Base-by-base conservation (phyloP, 331 rosid species). In the Quercus phellos region DNA sequence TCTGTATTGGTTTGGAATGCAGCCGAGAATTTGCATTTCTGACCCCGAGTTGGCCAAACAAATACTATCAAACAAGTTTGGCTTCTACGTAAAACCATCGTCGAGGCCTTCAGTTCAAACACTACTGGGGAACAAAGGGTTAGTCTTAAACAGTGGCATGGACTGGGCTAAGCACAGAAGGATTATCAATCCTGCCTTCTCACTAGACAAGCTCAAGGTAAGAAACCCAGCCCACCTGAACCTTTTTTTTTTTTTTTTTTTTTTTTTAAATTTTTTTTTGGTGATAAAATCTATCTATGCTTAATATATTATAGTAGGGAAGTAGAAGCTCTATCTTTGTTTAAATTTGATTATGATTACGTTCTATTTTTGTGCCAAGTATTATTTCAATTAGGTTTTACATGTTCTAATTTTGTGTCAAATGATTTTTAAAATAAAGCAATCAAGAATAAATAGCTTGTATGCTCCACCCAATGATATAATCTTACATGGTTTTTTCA, bases 201-300 rank as follows among this genome's bases (percentile, higher is more conserved):
- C 85, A 13, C 30, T 82, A 35, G 85, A 82, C 66, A 77, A 77
- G 58, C 79, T 82, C 4, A 81, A 81, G 85, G 85, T 42, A 42
- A 6, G 12, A 42, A 42, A 42, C 13, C 50, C 50, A 21, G 17
- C 34, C 8, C 27, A 24, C 6, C 38, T 14, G 17, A 66, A 0
- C 6, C n/a, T 4, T 60, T 43, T 8, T 19, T 43, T 51, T 24
- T 24, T 1, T 22, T 22, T 22, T 22, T 22, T 22, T 22, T 22
- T 22, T n/a, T n/a, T n/a, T n/a, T n/a, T n/a, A n/a, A n/a, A n/a
- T n/a, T n/a, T n/a, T n/a, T n/a, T n/a, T n/a, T n/a, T n/a, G n/a
- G n/a, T n/a, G n/a, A n/a, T n/a, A n/a, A n/a, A n/a, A n/a, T n/a
- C n/a, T n/a, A 32, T 32, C 1, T 32, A 30, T 29, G 4, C 2